Base-by-base conservation (phyloP, 768 basidiomycete species). In the Porphyrellus cyaneotinctus region DNA sequence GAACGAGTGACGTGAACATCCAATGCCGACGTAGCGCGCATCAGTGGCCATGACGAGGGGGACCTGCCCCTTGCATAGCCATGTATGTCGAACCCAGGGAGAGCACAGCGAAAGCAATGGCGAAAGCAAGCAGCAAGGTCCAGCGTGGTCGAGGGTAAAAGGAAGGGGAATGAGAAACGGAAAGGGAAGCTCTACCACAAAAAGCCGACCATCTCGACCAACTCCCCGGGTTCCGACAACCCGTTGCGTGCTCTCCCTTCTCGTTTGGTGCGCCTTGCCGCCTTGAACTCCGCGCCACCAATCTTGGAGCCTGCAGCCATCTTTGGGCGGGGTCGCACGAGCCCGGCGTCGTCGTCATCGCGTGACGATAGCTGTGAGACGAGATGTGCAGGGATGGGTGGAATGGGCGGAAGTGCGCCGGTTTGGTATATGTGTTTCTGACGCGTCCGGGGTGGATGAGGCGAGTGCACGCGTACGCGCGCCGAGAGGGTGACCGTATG, bases 151-250 rank as follows among this genome's bases (percentile, higher is more conserved):
- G 14, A 28, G 15, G 14, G 14, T 3, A 11, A 18, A 15, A 9
- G 20, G 9, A 12, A 22, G n/a, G 26, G 23, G 20, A n/a, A 12
- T n/a, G n/a, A 13, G 15, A 11, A 10, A 28, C 5, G 15, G 14
- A 15, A 33, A 11, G 13, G 10, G 23, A 14, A n/a, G 2, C 11
- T 24, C 37, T 44, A 49, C 7, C 56, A 51, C 59, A 61, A 11
- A 47, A 69, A 70, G 7, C 68, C 68, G 6, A 69, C 58, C 67
- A 69, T 69, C 55, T 68, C 66, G 12, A 69, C 28, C 47, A 59
- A 6, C 49, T 67, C 59, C 2, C 66, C 59, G 0, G 54, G 55
- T 15, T 62, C 61, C 0, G 35, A 58, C 22, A 41, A n/a, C 4
- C 54, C 51, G 1, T 50, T 38, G 9, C 11, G 38, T 0, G 20